Base-by-base conservation (phyloP, 768 basidiomycete species). In the Kondoa subrosea region DNA sequence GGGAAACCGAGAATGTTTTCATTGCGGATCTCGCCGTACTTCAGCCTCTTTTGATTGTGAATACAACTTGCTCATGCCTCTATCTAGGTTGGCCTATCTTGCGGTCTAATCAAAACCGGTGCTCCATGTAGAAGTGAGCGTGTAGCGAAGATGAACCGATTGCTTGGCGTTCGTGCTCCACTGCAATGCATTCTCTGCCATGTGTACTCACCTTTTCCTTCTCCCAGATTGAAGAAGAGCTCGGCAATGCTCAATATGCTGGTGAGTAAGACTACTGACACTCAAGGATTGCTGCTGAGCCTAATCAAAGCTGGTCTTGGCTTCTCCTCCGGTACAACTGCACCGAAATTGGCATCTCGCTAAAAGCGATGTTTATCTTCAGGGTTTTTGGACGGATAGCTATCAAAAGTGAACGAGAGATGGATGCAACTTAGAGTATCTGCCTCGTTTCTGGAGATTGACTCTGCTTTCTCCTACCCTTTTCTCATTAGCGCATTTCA, bases 1-100 rank as follows among this genome's bases (percentile, higher is more conserved):
- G 93, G 76, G 93, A 96, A 83, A 97, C 93, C 34, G 92, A 95
- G 80, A 91, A 90, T 81, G 92, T 90, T 66, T 82, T 91, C 79
- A 96, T 97, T 75, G 90, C 92, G 71, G 91, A 96, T 79, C 85
- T 96, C 72, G 85, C 86, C 71, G 91, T 97, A 73, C 95, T 88
- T 61, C 89, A 96, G 72, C n/a, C n/a, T n/a, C n/a, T n/a, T n/a
- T n/a, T 86, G 87, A 72, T 64, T 59, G 25, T 26, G 58, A 14
- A 4, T 8, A 14, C 58, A 30, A 4, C 26, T 30, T 59, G 58
- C 4, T 30, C 4, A 25, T 59, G 8, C 58, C 58, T 30, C 4
- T 59, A 14, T 59, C 8, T 4, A 25, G 8, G 16, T 60, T 27
- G 14, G 15, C 29, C 34, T 27, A 27, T 12, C n/a, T 32, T 3